Evolutionary conservation across 2,329 filamentous ascomycete genomes (phyloP), one percentile per base, ranked within the genome.

Genomic region (Neoarthrinium moseri): DNA sequence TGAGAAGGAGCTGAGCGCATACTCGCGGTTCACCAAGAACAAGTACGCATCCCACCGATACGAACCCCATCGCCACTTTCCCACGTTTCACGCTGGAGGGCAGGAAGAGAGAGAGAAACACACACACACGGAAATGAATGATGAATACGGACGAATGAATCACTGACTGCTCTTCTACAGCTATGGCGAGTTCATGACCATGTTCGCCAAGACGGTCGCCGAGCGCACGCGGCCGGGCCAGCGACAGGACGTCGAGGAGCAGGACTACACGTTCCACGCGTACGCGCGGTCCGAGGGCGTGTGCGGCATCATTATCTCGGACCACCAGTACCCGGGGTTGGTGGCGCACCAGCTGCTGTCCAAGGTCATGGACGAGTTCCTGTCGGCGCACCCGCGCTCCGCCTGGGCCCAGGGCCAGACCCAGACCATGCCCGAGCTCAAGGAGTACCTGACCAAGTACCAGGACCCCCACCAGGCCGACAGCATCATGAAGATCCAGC

Each of bases 401-500:
- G 72, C 82, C 34, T 94, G 84, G 77, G 74, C 77, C 15, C 76
- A 72, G 59, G 66, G 77, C 61, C 73, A 72, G 47, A 71, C 69
- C 45, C 70, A 89, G 43, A 62, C 74, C 17, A 86, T 91, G 64
- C 87, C 87, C 34, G 80, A 86, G 63, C 77, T 97, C 46, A 85
- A 89, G 66, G 86, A 90, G 33, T 95, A 95, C 69, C 64, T 82
- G 38, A 61, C 61, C 60, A 77, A 77, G 60, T 95, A 91, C 72
- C 89, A 96, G 73, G 88, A 96, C 66, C 91, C 92, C 11, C 77
- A 84, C 61, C 81, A 95, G 71, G 91, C 90, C 55, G 91, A 95
- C 72, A 92, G 86, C 69, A 95, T 97, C 64, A 82, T 90, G 76
- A 91, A 90, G 78, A 96, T 99, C 60, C 92, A 97, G 70, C 87